phyloP scores from a whole-genome alignment of 306 rosid genomes.

The Lathyrus tuberosus region DNA sequence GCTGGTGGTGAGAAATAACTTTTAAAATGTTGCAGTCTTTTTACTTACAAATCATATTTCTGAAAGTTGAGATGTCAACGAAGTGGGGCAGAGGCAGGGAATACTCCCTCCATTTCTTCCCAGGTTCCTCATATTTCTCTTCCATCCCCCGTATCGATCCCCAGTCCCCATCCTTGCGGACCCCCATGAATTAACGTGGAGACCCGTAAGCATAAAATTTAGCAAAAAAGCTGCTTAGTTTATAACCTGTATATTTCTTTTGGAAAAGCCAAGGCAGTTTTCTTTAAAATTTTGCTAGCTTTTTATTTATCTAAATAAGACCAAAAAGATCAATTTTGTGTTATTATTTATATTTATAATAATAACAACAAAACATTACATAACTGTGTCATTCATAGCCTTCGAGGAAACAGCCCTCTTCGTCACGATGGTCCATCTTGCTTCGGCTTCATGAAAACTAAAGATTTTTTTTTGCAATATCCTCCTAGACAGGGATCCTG shows the following conservation, averaged over 20 bases:
- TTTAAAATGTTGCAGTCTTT: slow-evolving; percentile 41
- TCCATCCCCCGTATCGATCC: not conserved
- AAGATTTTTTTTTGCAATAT: too few relatives aligned
- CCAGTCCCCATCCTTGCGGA: not conserved
- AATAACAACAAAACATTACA: too few relatives aligned
- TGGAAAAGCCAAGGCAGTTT: not conserved
- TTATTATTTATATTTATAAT: too few relatives aligned
- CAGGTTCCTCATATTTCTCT: not conserved
- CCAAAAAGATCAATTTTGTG: too few relatives aligned
- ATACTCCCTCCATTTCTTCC: not conserved
- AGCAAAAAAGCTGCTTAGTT: not conserved
- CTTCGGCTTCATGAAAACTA: too few relatives aligned
- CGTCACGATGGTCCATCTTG: too few relatives aligned
- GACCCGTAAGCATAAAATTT: not conserved
- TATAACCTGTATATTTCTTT: not conserved
- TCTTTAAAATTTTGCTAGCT: not conserved
- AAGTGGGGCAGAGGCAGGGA: not conserved
- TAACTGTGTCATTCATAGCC: too few relatives aligned
- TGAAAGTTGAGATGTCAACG: not conserved
- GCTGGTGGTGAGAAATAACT: slow-evolving; percentile 55
- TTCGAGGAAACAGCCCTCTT: too few relatives aligned
- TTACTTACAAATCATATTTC: slow-evolving; percentile 29
- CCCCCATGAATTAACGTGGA: not conserved
- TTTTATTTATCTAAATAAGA: too few relatives aligned
- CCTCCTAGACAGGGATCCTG: too few relatives aligned